Evolutionary conservation across 768 basidiomycete genomes (phyloP).

Genomic region (Suillus fuscotomentosus): DNA sequence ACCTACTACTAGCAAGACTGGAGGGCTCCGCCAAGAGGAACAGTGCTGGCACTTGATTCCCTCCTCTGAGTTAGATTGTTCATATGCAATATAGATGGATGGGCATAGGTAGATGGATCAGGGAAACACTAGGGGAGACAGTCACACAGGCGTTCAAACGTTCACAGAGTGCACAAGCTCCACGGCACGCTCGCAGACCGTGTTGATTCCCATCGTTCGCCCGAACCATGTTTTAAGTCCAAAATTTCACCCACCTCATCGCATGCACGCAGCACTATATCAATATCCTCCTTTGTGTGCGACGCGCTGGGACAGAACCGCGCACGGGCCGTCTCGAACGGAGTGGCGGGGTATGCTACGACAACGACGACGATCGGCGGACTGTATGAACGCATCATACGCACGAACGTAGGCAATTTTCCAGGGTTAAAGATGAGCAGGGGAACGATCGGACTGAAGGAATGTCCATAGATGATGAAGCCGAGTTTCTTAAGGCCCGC

Average conservation of each 20-base stretch:
- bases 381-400: slow-evolving; percentile 75
- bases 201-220: slow-evolving; percentile 79
- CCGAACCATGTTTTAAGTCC: slow-evolving; percentile 80
- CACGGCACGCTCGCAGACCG: slow-evolving; percentile 66
- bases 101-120: not conserved
- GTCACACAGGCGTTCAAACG: slow-evolving; percentile 12
- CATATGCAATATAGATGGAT: too few species aligned
- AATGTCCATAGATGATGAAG: slow-evolving; percentile 94
- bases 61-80: too few species aligned
- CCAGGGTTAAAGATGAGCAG: slow-evolving; percentile 89
- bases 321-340: slow-evolving; percentile 83
- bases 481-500: slow-evolving; percentile 85
- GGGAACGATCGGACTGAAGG: slow-evolving; percentile 91
- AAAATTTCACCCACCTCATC: slow-evolving; percentile 90
- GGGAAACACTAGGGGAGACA: not conserved
- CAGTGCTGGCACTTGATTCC: too few species aligned
- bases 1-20: too few species aligned
- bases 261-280: slow-evolving; percentile 78
- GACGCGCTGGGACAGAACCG: slow-evolving; percentile 93
- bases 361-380: slow-evolving; percentile 88
- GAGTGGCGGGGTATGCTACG: slow-evolving; percentile 88
- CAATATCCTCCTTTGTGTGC: slow-evolving; percentile 97
- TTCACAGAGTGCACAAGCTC: slow-evolving; percentile 59
- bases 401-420: slow-evolving; percentile 89
- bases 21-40: too few species aligned